These are phyloP conservation scores for Zoysia matrella DNA, from an alignment of 202 grass and related monocot genomes.

Conservation along the genomic window DNA sequence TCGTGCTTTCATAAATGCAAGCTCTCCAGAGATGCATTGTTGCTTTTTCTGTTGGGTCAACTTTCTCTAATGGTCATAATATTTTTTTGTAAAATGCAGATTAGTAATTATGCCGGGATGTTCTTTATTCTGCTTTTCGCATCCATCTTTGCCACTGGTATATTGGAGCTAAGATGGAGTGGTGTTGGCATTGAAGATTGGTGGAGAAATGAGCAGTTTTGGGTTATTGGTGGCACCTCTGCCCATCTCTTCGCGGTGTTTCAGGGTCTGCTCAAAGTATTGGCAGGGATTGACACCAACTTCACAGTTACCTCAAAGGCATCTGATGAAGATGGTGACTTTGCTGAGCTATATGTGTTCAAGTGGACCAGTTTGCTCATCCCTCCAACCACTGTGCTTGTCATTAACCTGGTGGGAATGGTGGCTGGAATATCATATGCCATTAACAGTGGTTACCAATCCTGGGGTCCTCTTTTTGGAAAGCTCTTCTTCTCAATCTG, in stretches of 20 bases:
- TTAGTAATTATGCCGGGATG: constrained; percentile 94
- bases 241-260: constrained; percentile 94
- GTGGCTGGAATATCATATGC: constrained; percentile 91
- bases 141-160: constrained; percentile 85
- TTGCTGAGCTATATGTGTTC: constrained; percentile 89
- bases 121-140: constrained; percentile 92
- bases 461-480: constrained; percentile 89
- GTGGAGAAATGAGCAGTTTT: constrained; percentile 99
- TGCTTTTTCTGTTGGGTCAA: not conserved
- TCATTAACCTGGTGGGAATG: constrained; percentile 92
- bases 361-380: constrained; percentile 93
- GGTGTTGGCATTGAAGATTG: constrained; percentile 95
- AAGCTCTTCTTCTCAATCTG: constrained; percentile 94
- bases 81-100: constrained; percentile 55
- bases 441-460: constrained; percentile 96
- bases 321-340: constrained; percentile 86
- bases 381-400: constrained; percentile 82
- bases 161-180: constrained; percentile 95
- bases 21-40: not conserved
- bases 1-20: constrained; percentile 5
- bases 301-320: constrained; percentile 97
- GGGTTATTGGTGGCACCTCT: constrained; percentile 98
- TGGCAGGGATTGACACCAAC: constrained; percentile 52
- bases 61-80: constrained; percentile 35
- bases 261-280: constrained; percentile 83